phyloP scores from a whole-genome alignment of 108 stramenopile genomes.

The Thalassiosira profunda region DNA sequence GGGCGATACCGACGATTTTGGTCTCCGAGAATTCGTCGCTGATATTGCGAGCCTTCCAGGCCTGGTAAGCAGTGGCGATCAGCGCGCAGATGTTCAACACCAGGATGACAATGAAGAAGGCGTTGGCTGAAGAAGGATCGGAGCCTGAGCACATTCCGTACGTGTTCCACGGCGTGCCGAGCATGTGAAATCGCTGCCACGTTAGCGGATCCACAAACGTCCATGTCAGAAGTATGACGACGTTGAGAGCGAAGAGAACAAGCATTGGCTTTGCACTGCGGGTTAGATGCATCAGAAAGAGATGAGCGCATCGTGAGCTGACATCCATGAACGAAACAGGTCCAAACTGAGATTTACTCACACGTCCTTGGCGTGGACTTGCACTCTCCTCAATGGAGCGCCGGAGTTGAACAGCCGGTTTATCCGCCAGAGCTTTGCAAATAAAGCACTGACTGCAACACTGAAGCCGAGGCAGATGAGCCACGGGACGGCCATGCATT shows the following conservation, averaged over 20 bases:
- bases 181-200: conserved; percentile 5
- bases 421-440: conserved; percentile 36
- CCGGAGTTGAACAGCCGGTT: conserved; percentile 17
- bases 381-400: conserved; percentile 10
- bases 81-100: conserved; percentile 23
- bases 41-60: conserved; percentile 36
- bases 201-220: conserved; percentile 14
- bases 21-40: conserved; percentile 46
- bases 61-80: conserved; percentile 23
- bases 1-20: conserved; percentile 41
- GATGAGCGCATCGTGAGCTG: neutral
- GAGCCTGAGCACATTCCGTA: neutral
- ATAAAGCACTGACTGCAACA: conserved; percentile 30
- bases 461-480: conserved; percentile 23
- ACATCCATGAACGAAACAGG: neutral
- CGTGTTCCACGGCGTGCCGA: conserved; percentile 5
- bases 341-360: neutral
- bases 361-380: conserved; percentile 16
- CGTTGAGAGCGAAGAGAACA: conserved; percentile 9
- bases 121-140: neutral
- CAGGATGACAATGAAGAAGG: conserved; percentile 6
- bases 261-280: neutral
- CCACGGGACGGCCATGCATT: conserved; percentile 35
- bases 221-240: conserved; percentile 9
- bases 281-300: neutral